Base-by-base conservation (phyloP, 2,329 filamentous ascomycete genomes). In the Colletotrichum sp. region DNA sequence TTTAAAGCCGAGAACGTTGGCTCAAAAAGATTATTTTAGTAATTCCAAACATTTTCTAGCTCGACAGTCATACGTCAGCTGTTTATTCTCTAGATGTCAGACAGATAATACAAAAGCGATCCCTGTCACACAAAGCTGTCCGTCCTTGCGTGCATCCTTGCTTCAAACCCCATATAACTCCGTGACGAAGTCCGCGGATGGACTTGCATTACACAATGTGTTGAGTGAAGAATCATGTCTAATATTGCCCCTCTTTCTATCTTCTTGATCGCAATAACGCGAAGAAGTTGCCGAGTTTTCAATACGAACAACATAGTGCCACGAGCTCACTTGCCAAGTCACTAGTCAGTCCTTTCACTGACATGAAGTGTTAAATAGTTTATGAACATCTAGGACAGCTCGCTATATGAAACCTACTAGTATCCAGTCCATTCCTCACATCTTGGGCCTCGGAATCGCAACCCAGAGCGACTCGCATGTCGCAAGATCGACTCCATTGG, bases 401-500 rank as follows among this genome's bases (percentile, higher is more conserved):
- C 4, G 7, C 18, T 12, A 13, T 52, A 3, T 52, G 2, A 21
- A 52, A 21, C 43, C 43, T 21, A 7, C 43, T 52, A 13, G 10
- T 21, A 4, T 52, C 18, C 10, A 52, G 10, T 5, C 43, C 59
- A 36, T 30, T 21, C 12, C 1, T 61, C 59, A 77, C 3, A 77
- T 67, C 63, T 72, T 77, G 1, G 67, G 26, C 36, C 60, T 71
- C 7, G 67, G 55, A 15, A 77, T 65, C 3, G 70, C 66, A 5
- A 77, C 59, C 76, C 74, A 77, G 4, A 77, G 24, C 15, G 76
- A 67, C 21, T 74, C 74, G 30, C 81, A 82, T 24, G 75, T 81
- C 1, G 81, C 84, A 68, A 85, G 57, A 15, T 81, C 80, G 15
- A 77, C 68, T 0, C 82, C 84, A 3, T 79, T 76, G 18, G 80